Conservation (phyloP, 306 rosid genomes). For the Cucurbita ficifolia region DNA sequence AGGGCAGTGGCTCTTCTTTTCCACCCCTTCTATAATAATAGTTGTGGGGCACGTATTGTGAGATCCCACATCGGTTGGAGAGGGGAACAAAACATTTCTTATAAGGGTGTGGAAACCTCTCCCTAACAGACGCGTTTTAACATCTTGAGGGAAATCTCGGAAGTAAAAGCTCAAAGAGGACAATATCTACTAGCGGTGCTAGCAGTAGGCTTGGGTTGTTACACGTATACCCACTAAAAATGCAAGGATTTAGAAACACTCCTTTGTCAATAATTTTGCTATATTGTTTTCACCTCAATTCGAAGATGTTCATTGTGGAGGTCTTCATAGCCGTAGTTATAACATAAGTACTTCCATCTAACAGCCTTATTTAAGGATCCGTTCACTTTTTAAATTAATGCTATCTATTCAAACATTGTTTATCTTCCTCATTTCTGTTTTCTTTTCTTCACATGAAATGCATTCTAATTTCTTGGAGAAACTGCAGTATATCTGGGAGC, state of each 20-base stretch:
- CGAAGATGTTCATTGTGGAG: not conserved
- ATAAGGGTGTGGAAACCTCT: too few species aligned
- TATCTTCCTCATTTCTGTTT: not conserved
- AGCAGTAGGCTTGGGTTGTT: too few species aligned
- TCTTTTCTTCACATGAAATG: not conserved
- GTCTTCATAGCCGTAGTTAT: not conserved
- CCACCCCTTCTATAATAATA: not conserved
- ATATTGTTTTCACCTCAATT: not conserved
- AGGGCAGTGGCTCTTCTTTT: not conserved
- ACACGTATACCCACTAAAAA: not conserved
- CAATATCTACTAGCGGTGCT: too few species aligned
- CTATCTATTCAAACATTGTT: not conserved
- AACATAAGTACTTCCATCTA: not conserved
- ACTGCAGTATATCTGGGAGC: slow-evolving; percentile 87
- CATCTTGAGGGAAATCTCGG: too few species aligned
- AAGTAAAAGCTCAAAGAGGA: too few species aligned
- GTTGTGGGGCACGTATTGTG: not conserved
- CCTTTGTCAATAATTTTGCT: not conserved
- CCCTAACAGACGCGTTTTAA: too few species aligned
- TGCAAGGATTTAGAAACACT: not conserved
- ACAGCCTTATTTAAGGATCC: not conserved
- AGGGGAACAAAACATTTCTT: too few species aligned
- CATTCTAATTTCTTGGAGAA: slow-evolving; percentile 10
- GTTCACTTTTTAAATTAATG: not conserved
- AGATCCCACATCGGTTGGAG: too few species aligned